Evolutionary conservation across 768 basidiomycete genomes (phyloP), one percentile per base, ranked within the genome.

Genomic region (Boletus vinaceobasis): DNA sequence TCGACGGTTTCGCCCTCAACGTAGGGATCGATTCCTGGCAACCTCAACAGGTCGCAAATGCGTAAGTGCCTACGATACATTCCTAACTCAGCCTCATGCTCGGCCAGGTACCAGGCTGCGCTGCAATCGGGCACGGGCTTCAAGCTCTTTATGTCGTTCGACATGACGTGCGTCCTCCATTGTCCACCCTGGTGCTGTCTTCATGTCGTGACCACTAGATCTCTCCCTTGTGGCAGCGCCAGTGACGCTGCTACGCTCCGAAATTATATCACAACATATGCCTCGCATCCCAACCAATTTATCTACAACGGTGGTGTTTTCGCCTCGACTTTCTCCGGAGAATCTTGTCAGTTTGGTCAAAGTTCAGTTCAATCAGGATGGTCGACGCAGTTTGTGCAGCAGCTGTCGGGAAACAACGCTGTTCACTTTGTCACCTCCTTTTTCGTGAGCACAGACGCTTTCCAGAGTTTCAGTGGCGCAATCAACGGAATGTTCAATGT

Each of bases 141-240:
- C 75, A 84, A 87, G 65, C 72, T 92, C 47, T 90, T 90, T 71
- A 62, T 91, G 55, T 89, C 86, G 14, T 80, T 91, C 46, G 90
- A 92, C 63, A 90, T 89, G 89, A 73, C 83, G 84, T 87, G 61
- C 60, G 77, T 78, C 23, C 46, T 26, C 46, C 37, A 4, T 42
- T 38, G 5, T 51, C 32, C 23, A 13, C 43, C n/a, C 31, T 38
- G 2, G 36, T 48, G 5, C 7, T 38, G 35, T 46, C 26, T 37
- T 48, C 27, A 58, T 43, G 43, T 44, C 48, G n/a, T n/a, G 21
- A 19, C 26, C 45, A 6, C 29, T 38, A 86, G 84, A 5, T 79
- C 79, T 4, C 68, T 86, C 44, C 79, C 84, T 6, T 86, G 87
- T 58, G 65, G 63, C 7, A 74, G 75, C 15, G 59, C 76, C 21